phyloP scores from a whole-genome alignment of 257 asterid genomes.

The Solanum clarkiae region DNA sequence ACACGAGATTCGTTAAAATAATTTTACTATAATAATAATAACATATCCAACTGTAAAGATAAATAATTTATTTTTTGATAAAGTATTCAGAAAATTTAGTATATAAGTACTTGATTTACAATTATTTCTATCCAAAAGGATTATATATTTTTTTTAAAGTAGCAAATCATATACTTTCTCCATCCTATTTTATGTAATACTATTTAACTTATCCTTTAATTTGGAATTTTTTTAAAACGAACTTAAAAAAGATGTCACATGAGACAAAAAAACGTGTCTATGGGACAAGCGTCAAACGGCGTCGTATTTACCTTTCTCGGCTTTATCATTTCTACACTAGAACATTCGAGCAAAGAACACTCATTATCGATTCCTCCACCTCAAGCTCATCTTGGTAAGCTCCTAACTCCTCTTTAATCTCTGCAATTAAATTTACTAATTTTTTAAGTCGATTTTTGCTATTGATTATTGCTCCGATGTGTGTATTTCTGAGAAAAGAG shows the following conservation, averaged over 20 bases:
- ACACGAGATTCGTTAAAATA: neutral
- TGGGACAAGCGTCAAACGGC: neutral
- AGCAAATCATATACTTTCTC: too few relatives aligned
- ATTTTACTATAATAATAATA: neutral
- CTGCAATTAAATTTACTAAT: neutral
- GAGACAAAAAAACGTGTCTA: too few relatives aligned
- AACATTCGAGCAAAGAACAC: neutral
- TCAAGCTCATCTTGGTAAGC: neutral
- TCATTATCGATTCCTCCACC: neutral
- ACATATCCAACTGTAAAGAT: neutral
- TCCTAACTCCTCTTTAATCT: neutral
- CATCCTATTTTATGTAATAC: too few relatives aligned
- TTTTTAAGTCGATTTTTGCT: neutral
- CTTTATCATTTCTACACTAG: neutral
- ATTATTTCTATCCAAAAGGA: neutral
- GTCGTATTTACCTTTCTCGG: neutral
- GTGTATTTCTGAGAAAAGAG: neutral
- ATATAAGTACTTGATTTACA: neutral
- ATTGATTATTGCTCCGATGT: neutral
- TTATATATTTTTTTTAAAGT: rapidly evolving
- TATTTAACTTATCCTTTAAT: too few relatives aligned
- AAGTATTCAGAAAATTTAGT: neutral
- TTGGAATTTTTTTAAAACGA: too few relatives aligned
- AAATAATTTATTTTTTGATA: too few relatives aligned
- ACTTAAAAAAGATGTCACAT: too few relatives aligned